Conservation (phyloP, 148 eudicot species). For the Limonium bicolor region DNA sequence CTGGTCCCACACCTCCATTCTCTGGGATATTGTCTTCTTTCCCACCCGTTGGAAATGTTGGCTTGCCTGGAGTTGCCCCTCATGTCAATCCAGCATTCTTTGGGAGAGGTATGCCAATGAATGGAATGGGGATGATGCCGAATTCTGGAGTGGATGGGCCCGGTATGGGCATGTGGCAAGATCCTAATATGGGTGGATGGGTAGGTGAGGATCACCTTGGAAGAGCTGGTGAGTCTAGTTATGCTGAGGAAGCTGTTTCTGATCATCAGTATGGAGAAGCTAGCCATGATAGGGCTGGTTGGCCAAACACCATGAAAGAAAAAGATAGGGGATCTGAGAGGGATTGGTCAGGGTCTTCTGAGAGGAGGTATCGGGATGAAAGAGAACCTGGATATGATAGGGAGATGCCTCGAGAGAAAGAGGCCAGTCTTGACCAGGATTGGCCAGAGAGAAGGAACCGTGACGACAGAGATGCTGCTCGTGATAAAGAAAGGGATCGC, state of each 20-base stretch:
- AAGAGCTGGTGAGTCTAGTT: conserved; percentile 69
- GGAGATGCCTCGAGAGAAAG: conserved; percentile 53
- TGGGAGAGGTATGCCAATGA: conserved; percentile 70
- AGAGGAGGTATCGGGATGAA: conserved; percentile 62
- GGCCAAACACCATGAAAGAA: conserved; percentile 44
- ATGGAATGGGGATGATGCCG: conserved; percentile 86
- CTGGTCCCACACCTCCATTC: conserved; percentile 49
- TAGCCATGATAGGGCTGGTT: conserved; percentile 47
- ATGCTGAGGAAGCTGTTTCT: conserved; percentile 71
- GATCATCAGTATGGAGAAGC: conserved; percentile 74
- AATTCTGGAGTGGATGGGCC: conserved; percentile 65
- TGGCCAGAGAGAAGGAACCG: conserved; percentile 53
- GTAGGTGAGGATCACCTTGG: conserved; percentile 69
- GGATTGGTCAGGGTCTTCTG: conserved; percentile 74
- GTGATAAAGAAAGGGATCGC: conserved; percentile 35
- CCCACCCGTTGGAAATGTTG: conserved; percentile 63
- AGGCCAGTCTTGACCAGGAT: conserved; percentile 29
- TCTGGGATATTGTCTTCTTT: conserved; percentile 60
- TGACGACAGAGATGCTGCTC: conserved; percentile 43
- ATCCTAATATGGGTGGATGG: conserved; percentile 77
- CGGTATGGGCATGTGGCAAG: conserved; percentile 82
- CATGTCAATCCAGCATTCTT: conserved; percentile 90
- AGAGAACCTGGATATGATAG: conserved; percentile 63
- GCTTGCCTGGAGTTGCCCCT: conserved; percentile 78
- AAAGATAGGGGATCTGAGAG: conserved; percentile 66